Conservation (phyloP, 306 rosid genomes). For the Pueraria montana region DNA sequence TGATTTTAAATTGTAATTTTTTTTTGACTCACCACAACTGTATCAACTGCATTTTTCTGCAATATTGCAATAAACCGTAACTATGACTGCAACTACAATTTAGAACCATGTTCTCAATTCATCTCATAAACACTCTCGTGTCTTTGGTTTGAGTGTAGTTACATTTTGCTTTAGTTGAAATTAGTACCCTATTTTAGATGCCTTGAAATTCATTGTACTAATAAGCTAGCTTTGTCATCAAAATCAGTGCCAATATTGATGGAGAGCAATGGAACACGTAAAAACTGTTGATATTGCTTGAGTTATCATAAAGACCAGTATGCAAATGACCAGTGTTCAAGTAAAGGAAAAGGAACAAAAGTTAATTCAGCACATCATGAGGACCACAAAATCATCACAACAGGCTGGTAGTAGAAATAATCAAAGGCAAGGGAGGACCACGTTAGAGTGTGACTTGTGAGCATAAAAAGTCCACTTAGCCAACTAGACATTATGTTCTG, state of each 20-base stretch:
- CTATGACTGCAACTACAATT: neutral
- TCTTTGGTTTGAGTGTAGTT: neutral
- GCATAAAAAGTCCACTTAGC: constrained; percentile 40
- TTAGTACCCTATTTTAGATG: neutral
- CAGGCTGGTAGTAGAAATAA: constrained; percentile 35
- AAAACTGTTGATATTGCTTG: constrained; percentile 8
- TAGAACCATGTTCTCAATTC: neutral
- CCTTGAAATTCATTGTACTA: constrained; percentile 18
- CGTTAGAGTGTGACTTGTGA: constrained; percentile 33
- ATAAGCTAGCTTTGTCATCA: constrained; percentile 20
- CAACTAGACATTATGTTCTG: constrained; percentile 41
- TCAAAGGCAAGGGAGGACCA: constrained; percentile 52
- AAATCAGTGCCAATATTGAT: constrained; percentile 33
- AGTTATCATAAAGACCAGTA: neutral
- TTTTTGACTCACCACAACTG: neutral
- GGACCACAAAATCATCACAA: constrained; percentile 53
- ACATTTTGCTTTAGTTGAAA: neutral
- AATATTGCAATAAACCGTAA: no score
- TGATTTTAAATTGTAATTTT: no score
- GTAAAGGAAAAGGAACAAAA: constrained; percentile 8
- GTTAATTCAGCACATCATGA: neutral
- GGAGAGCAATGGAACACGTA: constrained; percentile 34
- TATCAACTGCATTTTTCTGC: neutral
- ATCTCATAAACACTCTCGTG: no score
- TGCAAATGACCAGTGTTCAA: neutral